A percentile compares a stretch with the other conserved stretches of the same genome.
Evolutionary conservation across 257 asterid species (phyloP).

Genomic region (Eustoma russellianum): DNA sequence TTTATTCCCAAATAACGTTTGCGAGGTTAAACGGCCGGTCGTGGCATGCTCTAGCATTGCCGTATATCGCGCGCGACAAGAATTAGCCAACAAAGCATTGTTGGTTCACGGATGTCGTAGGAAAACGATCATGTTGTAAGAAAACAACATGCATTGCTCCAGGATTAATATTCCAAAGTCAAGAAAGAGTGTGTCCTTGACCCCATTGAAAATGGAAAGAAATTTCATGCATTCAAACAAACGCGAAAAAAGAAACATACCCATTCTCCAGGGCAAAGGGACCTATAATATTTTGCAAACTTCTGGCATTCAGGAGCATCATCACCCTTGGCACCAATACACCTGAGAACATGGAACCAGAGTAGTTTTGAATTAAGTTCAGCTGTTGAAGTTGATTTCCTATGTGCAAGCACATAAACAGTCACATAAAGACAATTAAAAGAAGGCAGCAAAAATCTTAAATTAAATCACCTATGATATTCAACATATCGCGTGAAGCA

Average conservation of each 20-base stretch:
- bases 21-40: too few relatives aligned
- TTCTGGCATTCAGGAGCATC: slow-evolving; percentile 87
- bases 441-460: neutral
- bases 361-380: slow-evolving; percentile 1
- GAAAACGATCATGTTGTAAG: too few relatives aligned
- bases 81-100: too few relatives aligned
- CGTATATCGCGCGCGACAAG: too few relatives aligned
- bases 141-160: too few relatives aligned
- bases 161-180: too few relatives aligned
- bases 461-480: slow-evolving; percentile 60
- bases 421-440: neutral
- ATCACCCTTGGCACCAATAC: slow-evolving; percentile 86
- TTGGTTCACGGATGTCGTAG: too few relatives aligned
- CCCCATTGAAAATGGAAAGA: too few relatives aligned
- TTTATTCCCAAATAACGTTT: too few relatives aligned
- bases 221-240: neutral
- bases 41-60: too few relatives aligned
- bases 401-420: too few relatives aligned
- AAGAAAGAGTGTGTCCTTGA: too few relatives aligned
- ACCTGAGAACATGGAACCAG: slow-evolving; percentile 38
- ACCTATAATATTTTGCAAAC: slow-evolving; percentile 87
- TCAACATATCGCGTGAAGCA: slow-evolving; percentile 94
- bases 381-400: neutral
- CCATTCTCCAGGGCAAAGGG: slow-evolving; percentile 99
- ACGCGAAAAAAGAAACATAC: slow-evolving; percentile 32